Conservation (phyloP, 139 green algal species). For the Coelastrella sp. region DNA sequence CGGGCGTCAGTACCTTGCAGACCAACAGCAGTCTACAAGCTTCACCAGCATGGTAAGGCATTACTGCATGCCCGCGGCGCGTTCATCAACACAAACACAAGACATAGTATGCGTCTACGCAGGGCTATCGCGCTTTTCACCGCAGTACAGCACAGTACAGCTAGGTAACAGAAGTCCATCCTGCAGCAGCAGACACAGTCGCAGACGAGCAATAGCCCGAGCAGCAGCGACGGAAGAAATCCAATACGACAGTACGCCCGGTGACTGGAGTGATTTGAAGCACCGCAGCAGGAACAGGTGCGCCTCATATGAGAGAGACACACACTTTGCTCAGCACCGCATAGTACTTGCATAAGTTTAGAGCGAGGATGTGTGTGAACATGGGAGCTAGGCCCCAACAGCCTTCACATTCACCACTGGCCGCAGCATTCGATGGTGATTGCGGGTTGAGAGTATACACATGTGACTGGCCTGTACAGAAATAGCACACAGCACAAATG, state of each 20-base stretch:
- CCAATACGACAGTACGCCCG: not conserved
- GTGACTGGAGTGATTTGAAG: not conserved
- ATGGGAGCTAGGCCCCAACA: too few relatives aligned
- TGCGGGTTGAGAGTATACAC: too few relatives aligned
- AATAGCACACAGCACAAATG: not conserved
- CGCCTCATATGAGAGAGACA: too few relatives aligned
- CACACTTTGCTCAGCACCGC: too few relatives aligned
- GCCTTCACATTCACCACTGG: too few relatives aligned
- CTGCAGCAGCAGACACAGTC: slow-evolving; percentile 25
- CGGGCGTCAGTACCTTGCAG: not conserved
- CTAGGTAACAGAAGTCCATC: not conserved
- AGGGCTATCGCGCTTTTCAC: not conserved
- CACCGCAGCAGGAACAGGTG: slow-evolving; percentile 31
- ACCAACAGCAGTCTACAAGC: not conserved
- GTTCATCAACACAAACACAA: not conserved
- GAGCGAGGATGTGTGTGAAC: too few relatives aligned
- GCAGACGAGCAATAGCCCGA: not conserved
- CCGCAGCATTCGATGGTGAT: too few relatives aligned
- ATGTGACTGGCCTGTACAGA: too few relatives aligned
- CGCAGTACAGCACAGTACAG: not conserved
- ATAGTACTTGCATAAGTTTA: too few relatives aligned
- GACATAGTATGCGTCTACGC: not conserved
- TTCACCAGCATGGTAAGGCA: not conserved
- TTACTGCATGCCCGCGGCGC: not conserved
- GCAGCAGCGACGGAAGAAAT: not conserved